Base-by-base conservation (phyloP, 108 stramenopile genomes). In the Nitzschia putrida region DNA sequence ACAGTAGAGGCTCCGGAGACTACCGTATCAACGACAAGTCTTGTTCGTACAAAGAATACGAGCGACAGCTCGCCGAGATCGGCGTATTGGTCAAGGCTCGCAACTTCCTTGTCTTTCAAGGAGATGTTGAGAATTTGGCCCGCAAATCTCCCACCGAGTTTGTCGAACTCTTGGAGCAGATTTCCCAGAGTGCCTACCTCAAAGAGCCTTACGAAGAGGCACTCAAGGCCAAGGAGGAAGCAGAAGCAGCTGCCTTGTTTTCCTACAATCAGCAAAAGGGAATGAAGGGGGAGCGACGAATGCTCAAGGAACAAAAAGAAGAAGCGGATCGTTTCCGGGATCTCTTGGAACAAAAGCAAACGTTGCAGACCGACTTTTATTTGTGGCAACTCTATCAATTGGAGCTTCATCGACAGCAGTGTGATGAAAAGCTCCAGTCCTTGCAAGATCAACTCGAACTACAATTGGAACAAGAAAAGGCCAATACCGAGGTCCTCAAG, bases 41-140 rank as follows among this genome's bases (percentile, higher is more conserved):
- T 37, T 90, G 96, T 26, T 55, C 94, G 13, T 87, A 80, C 66
- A 87, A 93, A 21, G 73, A 86, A 55, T 99, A 99, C 72, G 97
- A 97, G 77, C 58, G 74, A 3, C 78, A 77, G 11, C 82, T 96
- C 52, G 87, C 80, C 13, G 67, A 83, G 13, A 98, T 99, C 73
- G 97, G 97, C n/a, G 97, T 99, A 11, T 79, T 98, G 53, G 85
- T 97, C 71, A 96, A 97, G 72, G 97, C 97, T 5, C 83, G 98
- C n/a, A 99, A 99, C 81, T 99, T 99, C 78, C 76, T 99, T 22
- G 98, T 99, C 20, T 99, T 99, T 80, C 97, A 97, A 68, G 99
- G 99, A 14, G 99, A 99, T 78, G 98, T 99, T 23, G 97, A 98
- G 76, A 79, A 85, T 47, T 84, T 98, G 72, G 98, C 98, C 0